A percentile compares a stretch with the other conserved stretches of the same genome.
phyloP scores from a whole-genome alignment of 805 yeast genomes.

The Suhomyces prunicola region DNA sequence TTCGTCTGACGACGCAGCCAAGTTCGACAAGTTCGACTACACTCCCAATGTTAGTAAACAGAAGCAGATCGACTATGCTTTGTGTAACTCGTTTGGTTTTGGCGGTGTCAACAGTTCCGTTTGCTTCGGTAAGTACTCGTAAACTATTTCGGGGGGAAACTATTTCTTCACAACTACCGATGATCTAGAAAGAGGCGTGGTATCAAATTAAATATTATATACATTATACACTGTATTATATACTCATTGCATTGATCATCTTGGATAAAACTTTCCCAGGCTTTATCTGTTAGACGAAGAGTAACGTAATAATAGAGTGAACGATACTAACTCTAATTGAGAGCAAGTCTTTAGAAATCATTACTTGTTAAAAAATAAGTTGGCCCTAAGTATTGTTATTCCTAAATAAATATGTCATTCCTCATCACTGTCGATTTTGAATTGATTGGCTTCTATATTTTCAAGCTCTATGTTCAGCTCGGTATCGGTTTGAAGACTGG shows the following conservation, averaged over 20 bases:
- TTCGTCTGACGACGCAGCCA: conserved; percentile 36
- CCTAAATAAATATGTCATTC: not conserved
- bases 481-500: not conserved
- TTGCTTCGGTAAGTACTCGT: conserved; percentile 37
- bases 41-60: conserved; percentile 46
- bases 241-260: too few species aligned
- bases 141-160: too few species aligned
- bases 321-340: too few species aligned
- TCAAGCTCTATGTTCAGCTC: conserved; percentile 6
- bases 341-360: not conserved
- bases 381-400: not conserved
- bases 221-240: too few species aligned
- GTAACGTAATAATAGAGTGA: too few species aligned
- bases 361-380: too few species aligned
- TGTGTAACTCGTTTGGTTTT: conserved; percentile 93
- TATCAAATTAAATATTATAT: too few species aligned
- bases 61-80: conserved; percentile 50
- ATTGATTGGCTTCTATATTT: conserved; percentile 1
- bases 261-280: too few species aligned
- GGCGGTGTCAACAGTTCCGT: conserved; percentile 93
- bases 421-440: conserved; percentile 5
- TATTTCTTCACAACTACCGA: too few species aligned
- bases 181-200: too few species aligned
- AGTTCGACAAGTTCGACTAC: conserved; percentile 53
- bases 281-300: too few species aligned